These are phyloP conservation scores for Eruca vesicaria DNA, from an alignment of 441 rosid genomes.

Conservation along the genomic window DNA sequence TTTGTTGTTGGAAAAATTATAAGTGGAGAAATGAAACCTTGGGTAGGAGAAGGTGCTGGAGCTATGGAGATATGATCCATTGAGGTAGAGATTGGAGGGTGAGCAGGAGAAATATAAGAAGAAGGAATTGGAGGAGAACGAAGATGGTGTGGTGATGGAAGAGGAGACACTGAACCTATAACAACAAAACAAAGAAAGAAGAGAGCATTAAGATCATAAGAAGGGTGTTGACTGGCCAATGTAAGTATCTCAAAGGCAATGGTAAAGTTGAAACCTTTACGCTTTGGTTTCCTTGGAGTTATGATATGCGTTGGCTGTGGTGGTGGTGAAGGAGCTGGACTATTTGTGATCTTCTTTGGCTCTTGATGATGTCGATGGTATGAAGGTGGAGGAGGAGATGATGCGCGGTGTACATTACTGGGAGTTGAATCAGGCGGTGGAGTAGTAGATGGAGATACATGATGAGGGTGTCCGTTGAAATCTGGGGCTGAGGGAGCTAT, in stretches of 20 bases:
- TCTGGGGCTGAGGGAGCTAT: conserved; percentile 50
- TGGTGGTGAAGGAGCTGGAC: conserved; percentile 28
- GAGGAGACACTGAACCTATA: conserved; percentile 51
- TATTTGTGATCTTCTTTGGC: conserved; percentile 35
- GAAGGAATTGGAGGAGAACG: conserved; percentile 48
- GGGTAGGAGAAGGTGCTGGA: conserved; percentile 58
- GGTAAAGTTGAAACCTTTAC: conserved; percentile 44
- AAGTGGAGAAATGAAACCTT: conserved; percentile 40
- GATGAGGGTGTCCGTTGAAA: conserved; percentile 27
- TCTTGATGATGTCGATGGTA: conserved; percentile 39
- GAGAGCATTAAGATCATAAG: conserved; percentile 16
- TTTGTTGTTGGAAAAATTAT: background rate
- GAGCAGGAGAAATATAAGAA: conserved; percentile 44
- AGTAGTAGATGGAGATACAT: conserved; percentile 25
- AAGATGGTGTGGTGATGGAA: conserved; percentile 52
- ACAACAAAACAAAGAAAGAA: conserved; percentile 27
- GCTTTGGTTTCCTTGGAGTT: conserved; percentile 49
- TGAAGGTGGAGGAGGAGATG: conserved; percentile 55
- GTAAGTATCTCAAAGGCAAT: conserved; percentile 8
- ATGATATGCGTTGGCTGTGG: conserved; percentile 40
- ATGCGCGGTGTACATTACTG: conserved; percentile 27
- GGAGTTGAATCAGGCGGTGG: conserved; percentile 34
- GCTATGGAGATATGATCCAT: conserved; percentile 39
- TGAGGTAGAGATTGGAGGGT: conserved; percentile 40
- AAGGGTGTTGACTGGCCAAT: background rate